Base-by-base conservation (phyloP, 306 rosid genomes). In the Vigna reflexopilosa region DNA sequence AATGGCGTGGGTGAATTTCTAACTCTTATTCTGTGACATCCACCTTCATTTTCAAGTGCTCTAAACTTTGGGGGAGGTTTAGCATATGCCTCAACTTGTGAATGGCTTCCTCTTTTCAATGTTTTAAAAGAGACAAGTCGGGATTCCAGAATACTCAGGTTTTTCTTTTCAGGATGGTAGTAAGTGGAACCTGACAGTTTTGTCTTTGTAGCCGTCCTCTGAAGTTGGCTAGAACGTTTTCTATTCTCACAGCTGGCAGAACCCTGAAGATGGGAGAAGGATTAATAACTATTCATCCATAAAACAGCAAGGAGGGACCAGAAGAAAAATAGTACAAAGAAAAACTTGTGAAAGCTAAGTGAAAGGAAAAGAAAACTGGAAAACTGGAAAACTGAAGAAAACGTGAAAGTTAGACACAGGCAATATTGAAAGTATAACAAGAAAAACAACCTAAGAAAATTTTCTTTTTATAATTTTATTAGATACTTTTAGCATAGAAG, bases 21-120 rank as follows among this genome's bases (percentile, higher is more conserved):
- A 81, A 86, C 79, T 67, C 84, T 81, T 63, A 77, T 78, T 81
- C 69, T 75, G 20, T 85, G 86, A 86, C 83, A 74, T 56, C 72
- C 79, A 17, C 82, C 87, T 76, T 89, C 92, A 65, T 84, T 86
- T 76, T 87, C 90, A 67, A 82, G 76, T 67, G 83, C 86, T 81
- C 88, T 83, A 79, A 87, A 78, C 86, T 93, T 93, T 66, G 76
- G 83, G 52, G 87, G 78, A 73, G 85, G 84, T 77, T 88, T 86
- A 80, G 77, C 89, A 82, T 79, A 77, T 59, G 82, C 83, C 79
- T 85, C 91, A 69, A 82, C 79, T 81, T 81, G 92, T 66, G 91
- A 85, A 76, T 77, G 44, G 19, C 73, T 83, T 54, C 91, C 80
- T 83, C 93, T 85, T 85, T 91, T 95, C 81, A 84, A 77, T 76